phyloP scores from a whole-genome alignment of 192 early-diverging fungal genomes.

The Mortierella claussenii region DNA sequence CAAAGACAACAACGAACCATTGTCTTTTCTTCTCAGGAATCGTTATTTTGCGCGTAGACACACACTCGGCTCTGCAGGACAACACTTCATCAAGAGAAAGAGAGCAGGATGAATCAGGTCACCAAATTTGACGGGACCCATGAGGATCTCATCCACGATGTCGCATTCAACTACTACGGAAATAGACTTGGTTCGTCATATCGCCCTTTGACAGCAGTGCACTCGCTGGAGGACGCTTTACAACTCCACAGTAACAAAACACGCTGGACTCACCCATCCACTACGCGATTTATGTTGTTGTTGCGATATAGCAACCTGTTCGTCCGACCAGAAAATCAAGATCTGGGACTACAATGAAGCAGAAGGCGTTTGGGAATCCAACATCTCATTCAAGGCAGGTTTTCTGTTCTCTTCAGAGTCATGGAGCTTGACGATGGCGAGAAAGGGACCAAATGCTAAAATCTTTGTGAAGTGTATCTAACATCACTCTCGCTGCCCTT shows the following conservation, averaged over 20 bases:
- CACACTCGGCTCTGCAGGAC: no score
- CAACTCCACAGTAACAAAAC: no score
- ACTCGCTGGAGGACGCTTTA: no score
- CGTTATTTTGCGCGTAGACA: background rate
- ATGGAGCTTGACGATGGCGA: no score
- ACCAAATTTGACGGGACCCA: constrained; percentile 77
- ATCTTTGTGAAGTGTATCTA: no score
- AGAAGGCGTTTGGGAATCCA: constrained; percentile 77
- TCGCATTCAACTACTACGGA: constrained; percentile 94
- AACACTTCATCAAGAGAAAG: background rate
- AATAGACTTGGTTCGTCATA: constrained; percentile 78
- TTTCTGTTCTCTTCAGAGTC: no score
- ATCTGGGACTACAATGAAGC: constrained; percentile 88
- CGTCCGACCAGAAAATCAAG: constrained; percentile 94
- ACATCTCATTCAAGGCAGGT: constrained; percentile 80
- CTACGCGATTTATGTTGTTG: constrained; percentile 85
- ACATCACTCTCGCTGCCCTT: no score
- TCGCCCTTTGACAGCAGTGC: no score
- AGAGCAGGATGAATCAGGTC: constrained; percentile 53
- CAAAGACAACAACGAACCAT: no score
- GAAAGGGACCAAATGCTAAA: background rate
- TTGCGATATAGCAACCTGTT: constrained; percentile 71
- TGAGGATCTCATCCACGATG: constrained; percentile 95
- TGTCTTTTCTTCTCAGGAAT: no score
- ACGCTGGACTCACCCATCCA: constrained; percentile 92